Base-by-base conservation (phyloP, 1,284 basidiomycete species). In the Singerocomus rubriflavus region DNA sequence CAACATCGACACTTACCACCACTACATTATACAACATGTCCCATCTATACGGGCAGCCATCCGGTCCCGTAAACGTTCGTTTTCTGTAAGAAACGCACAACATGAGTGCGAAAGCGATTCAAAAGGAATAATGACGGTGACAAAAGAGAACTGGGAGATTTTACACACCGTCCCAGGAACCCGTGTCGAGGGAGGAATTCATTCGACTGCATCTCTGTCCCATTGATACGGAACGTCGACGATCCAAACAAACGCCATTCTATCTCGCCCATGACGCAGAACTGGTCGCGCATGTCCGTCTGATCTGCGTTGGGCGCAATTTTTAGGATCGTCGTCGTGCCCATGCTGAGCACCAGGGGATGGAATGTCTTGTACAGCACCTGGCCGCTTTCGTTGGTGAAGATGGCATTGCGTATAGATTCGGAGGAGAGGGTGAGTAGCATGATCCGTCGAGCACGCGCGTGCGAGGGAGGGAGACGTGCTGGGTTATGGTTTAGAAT, bases 241-340 rank as follows among this genome's bases (percentile, higher is more conserved):
- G 61, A 55, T 21, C 48, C 49, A 6, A 62, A 17, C 6, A 50
- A 10, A 36, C 25, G 55, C 59, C 63, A 65, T 8, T 56, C 59
- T 13, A 63, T 65, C 39, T 59, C 45, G 4, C 21, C 55, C 34
- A 57, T 45, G 4, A 51, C 38, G 3, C 50, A 50, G 30, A 65
- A 64, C 6, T 37, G 44, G 26, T 59, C 57, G 0, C 21, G 57
- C 63, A 63, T 65, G 41, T 63, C 53, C 33, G 17, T 25, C 1
- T 45, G 52, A 30, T 62, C 53, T 4, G 32, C 31, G n/a, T 55
- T 64, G 14, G 54, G 43, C 21, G 31, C 40, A 34, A 61, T 48
- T 25, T 63, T 63, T 2, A 51, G 40, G 35, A 63, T 34, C 2
- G 45, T 54, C 13, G 63, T 62, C 42, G 45, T 58, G 27, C 51